Conservation (phyloP, 805 yeast genomes). For the Metschnikowia corniflorae region DNA sequence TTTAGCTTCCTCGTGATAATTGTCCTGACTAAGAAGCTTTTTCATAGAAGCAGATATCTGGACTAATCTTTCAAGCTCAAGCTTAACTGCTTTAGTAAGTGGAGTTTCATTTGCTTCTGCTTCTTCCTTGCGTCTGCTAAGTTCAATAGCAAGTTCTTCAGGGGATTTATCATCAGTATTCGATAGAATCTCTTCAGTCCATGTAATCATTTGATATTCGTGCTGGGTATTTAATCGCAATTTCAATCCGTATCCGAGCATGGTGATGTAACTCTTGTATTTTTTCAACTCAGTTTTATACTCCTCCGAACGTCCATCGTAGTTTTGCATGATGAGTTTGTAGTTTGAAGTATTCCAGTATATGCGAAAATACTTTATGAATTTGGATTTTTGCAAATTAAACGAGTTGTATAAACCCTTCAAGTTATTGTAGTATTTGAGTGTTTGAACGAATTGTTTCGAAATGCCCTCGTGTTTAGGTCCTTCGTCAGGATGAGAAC, state of each 20-base stretch:
- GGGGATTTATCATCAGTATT: slow-evolving; percentile 6
- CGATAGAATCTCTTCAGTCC: slow-evolving; percentile 9
- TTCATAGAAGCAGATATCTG: slow-evolving; percentile 15
- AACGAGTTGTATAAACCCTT: slow-evolving; percentile 34
- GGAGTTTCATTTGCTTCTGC: slow-evolving; percentile 24
- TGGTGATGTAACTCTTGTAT: slow-evolving; percentile 44
- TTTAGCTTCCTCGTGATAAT: not conserved
- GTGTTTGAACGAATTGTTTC: slow-evolving; percentile 42
- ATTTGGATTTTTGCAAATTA: slow-evolving; percentile 26
- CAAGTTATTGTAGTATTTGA: slow-evolving; percentile 39
- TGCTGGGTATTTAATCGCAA: slow-evolving; percentile 42
- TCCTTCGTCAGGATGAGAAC: slow-evolving; percentile 19
- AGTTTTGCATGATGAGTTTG: slow-evolving; percentile 35
- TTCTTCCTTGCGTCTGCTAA: slow-evolving; percentile 7
- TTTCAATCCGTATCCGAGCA: slow-evolving; percentile 46
- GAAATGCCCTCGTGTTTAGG: slow-evolving; percentile 36
- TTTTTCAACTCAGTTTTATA: slow-evolving; percentile 43
- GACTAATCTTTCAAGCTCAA: slow-evolving; percentile 27
- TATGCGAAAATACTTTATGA: slow-evolving; percentile 28
- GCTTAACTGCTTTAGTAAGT: slow-evolving; percentile 30
- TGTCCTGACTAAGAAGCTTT: slow-evolving; percentile 12
- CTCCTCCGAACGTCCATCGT: slow-evolving; percentile 38
- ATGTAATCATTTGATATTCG: slow-evolving; percentile 19
- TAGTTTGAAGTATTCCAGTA: slow-evolving; percentile 32
- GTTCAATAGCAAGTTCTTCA: slow-evolving; percentile 8